Evolutionary conservation across 495 filamentous ascomycete species (phyloP), one percentile per base, ranked within the genome.

Genomic region (Daldinia decipiens): DNA sequence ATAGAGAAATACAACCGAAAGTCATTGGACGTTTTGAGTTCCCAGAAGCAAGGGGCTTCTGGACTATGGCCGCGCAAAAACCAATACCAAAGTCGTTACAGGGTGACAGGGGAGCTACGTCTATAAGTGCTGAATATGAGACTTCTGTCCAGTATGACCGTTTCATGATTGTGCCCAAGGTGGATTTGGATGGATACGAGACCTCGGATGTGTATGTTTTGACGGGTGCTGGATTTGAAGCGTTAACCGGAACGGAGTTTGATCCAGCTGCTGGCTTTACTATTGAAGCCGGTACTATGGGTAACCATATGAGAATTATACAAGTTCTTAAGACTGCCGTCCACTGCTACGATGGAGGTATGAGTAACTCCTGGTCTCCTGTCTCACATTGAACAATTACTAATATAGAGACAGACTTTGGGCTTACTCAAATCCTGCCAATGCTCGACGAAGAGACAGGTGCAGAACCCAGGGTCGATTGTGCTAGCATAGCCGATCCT

Each of bases 371-470:
- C 74, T 74, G 74, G 21, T 21, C 34, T 54, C 67, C 74, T 74
- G 74, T 74, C 79, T 66, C 65, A 74, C 5, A 74, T 80, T 65
- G 70, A 73, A 73, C 31, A 54, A 47, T 43, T 71, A 47, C 76
- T 79, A 72, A 79, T 53, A 72, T 52, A 6, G 27, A 21, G 63
- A n/a, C 72, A 94, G 93, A 97, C 76, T 82, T 98, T 52, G 90
- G 90, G 9, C 84, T 99, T 38, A 86, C 88, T 50, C 94, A 98
- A 75, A 98, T 98, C 32, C 86, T 97, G 61, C 93, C 93, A 2
- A 89, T 98, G 82, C 86, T 88, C 61, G 95, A 98, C 68, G 95
- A 97, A 71, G 92, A 92, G 52, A 93, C 88, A 0, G 93, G 89
- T 19, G 86, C 86, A 11, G 91, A 93, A 68, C 88, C 92, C 4